phyloP scores from a whole-genome alignment of 331 rosid genomes.

The Cydonia oblonga region DNA sequence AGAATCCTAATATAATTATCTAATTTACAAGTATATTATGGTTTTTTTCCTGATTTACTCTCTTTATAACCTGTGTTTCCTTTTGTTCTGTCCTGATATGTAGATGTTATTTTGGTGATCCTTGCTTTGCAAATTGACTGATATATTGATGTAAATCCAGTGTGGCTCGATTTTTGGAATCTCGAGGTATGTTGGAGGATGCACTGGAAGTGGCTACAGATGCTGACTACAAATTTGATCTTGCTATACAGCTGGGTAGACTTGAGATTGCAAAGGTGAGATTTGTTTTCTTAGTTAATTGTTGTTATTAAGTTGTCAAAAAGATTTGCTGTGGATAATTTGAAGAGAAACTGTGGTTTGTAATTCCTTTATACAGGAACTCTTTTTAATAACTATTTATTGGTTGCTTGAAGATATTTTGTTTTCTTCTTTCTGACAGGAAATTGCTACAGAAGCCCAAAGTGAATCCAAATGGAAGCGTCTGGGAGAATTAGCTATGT shows the following conservation, averaged over 20 bases:
- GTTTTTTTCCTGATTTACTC: neutral
- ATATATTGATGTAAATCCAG: conserved; percentile 7
- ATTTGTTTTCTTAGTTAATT: neutral
- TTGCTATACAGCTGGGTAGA: conserved; percentile 39
- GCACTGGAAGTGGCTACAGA: conserved; percentile 44
- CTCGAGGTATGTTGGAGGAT: conserved; percentile 42
- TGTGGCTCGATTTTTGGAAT: conserved; percentile 44
- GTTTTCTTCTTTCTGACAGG: conserved; percentile 20
- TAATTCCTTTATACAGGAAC: neutral
- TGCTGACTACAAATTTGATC: conserved; percentile 41
- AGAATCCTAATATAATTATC: neutral
- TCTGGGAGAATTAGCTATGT: conserved; percentile 41
- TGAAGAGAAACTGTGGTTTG: neutral
- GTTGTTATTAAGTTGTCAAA: neutral
- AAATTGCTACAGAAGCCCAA: conserved; percentile 28
- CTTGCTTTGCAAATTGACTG: neutral
- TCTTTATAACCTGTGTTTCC: neutral
- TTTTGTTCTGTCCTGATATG: neutral
- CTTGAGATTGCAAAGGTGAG: conserved; percentile 40
- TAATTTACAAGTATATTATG: neutral
- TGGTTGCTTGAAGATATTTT: neutral
- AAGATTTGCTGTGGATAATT: neutral
- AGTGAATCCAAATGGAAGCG: conserved; percentile 46
- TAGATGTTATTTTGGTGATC: neutral
- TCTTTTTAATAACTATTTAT: neutral